Conservation (phyloP, 495 filamentous ascomycete genomes). For the Corynascus novoguineensis region DNA sequence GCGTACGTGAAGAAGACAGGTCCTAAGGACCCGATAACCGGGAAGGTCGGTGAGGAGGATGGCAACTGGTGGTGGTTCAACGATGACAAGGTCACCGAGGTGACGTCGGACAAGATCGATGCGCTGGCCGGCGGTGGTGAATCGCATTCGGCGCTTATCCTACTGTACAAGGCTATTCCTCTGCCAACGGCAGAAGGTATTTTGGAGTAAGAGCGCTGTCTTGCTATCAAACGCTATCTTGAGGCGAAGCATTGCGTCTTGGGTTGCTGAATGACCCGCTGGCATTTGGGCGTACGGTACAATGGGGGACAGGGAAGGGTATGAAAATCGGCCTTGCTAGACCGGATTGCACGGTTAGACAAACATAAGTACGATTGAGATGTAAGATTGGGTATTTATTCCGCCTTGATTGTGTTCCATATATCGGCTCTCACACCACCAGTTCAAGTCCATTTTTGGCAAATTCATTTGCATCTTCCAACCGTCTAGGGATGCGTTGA, state of each 20-base stretch:
- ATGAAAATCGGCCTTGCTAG: constrained; percentile 4
- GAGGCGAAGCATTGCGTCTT: not conserved
- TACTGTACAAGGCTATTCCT: constrained; percentile 82
- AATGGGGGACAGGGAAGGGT: not conserved
- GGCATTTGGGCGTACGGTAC: constrained; percentile 2
- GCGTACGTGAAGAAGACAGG: constrained; percentile 91
- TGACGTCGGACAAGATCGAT: constrained; percentile 85
- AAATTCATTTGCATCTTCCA: too few relatives aligned
- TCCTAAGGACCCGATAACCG: constrained; percentile 56
- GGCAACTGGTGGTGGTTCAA: constrained; percentile 99
- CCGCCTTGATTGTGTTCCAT: not conserved
- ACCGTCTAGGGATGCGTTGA: too few relatives aligned
- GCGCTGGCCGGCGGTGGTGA: constrained; percentile 90
- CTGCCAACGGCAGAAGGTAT: constrained; percentile 46
- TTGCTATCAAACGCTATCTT: not conserved
- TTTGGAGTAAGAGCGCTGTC: constrained; percentile 8
- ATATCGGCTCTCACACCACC: too few relatives aligned
- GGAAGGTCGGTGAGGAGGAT: constrained; percentile 71
- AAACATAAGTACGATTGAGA: constrained; percentile 2
- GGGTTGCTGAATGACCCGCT: not conserved
- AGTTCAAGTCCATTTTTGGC: too few relatives aligned
- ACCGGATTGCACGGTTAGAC: constrained; percentile 2
- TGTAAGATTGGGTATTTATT: not conserved
- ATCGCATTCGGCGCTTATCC: constrained; percentile 87
- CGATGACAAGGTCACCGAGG: constrained; percentile 94